phyloP scores from a whole-genome alignment of 78 protist species.

The Protostelium mycophagum region DNA sequence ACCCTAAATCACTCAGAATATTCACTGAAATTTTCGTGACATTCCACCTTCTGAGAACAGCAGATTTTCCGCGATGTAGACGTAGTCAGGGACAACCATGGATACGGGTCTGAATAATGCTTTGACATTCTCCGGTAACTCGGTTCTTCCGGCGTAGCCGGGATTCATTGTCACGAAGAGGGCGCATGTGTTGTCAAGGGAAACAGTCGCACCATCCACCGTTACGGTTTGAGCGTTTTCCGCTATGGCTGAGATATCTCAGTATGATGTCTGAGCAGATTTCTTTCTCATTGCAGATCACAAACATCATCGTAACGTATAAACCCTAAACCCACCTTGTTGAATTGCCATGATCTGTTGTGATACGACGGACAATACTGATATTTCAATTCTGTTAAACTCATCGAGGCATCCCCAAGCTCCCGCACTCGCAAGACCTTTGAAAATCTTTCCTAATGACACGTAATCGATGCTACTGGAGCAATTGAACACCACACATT shows the following conservation, averaged over 20 bases:
- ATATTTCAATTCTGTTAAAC: slow-evolving; percentile 98
- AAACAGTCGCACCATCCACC: slow-evolving; percentile 7
- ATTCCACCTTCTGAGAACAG: slow-evolving; percentile 89
- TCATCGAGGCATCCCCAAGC: slow-evolving; percentile 99
- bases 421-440: slow-evolving; percentile 95
- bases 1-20: slow-evolving; percentile 66
- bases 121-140: slow-evolving; percentile 99
- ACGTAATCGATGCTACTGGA: slow-evolving; percentile 94
- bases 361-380: slow-evolving; percentile 96
- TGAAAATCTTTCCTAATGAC: slow-evolving; percentile 95
- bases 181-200: slow-evolving; percentile 73
- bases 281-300: too few relatives aligned
- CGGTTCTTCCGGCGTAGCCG: slow-evolving; percentile 98
- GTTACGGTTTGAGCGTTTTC: slow-evolving; percentile 6
- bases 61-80: slow-evolving; percentile 95
- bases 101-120: slow-evolving; percentile 89
- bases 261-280: too few relatives aligned
- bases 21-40: not conserved
- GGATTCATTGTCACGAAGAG: slow-evolving; percentile 99
- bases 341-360: slow-evolving; percentile 95
- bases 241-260: slow-evolving; percentile 75
- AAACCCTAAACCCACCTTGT: not conserved
- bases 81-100: slow-evolving; percentile 93
- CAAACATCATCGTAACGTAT: not conserved
- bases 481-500: slow-evolving; percentile 92